A percentile compares a stretch with the other conserved stretches of the same genome.
phyloP scores from a whole-genome alignment of 78 protist species.

The Guillardia theta region DNA sequence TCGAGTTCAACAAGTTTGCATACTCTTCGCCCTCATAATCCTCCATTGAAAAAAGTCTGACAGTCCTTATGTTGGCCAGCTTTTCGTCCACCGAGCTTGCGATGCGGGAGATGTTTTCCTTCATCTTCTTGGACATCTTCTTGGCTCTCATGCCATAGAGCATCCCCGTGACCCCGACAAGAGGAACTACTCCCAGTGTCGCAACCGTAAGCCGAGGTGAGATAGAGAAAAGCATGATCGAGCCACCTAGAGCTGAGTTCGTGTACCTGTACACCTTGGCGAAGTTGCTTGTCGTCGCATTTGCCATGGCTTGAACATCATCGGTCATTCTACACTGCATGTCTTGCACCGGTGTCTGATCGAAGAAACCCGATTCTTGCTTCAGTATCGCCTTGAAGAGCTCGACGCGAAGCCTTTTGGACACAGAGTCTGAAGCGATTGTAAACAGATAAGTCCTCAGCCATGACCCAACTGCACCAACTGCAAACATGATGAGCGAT shows the following conservation, averaged over 20 bases:
- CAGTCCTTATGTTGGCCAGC: background rate
- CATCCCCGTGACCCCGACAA: conserved; percentile 6
- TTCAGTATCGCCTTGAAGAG: background rate
- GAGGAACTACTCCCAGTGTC: background rate
- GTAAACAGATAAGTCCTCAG: background rate
- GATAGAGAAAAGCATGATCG: background rate
- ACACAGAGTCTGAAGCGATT: background rate
- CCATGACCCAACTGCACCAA: background rate
- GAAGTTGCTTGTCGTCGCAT: background rate
- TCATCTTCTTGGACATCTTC: background rate
- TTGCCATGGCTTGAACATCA: background rate
- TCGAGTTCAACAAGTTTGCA: background rate
- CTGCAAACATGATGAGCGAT: background rate
- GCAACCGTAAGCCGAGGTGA: background rate
- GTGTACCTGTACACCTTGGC: conserved; percentile 16
- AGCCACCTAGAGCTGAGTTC: background rate
- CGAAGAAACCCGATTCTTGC: background rate
- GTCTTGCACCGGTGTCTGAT: background rate
- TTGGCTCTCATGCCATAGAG: background rate
- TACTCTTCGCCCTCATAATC: background rate
- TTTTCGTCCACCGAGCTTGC: background rate
- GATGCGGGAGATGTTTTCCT: background rate
- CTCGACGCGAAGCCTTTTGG: background rate
- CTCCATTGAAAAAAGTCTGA: background rate
- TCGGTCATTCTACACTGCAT: background rate